These are phyloP conservation scores for Epichloe sylvatica DNA, from an alignment of 2,329 filamentous ascomycete genomes.

Conservation along the genomic window DNA sequence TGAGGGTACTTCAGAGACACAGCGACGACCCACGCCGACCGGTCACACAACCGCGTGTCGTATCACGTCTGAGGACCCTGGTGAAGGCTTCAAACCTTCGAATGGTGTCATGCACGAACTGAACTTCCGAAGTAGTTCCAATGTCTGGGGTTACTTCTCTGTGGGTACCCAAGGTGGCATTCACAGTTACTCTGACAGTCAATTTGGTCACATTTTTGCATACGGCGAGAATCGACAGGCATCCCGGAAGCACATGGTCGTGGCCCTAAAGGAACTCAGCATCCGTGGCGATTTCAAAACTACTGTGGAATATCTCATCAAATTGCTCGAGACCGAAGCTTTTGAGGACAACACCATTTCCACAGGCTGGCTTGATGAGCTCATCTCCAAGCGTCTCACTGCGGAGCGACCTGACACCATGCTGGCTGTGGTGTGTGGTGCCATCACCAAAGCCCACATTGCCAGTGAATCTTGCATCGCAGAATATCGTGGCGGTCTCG, in stretches of 20 bases:
- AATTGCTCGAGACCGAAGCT: slow-evolving; percentile 92
- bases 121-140: slow-evolving; percentile 97
- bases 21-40: slow-evolving; percentile 83
- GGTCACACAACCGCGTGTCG: slow-evolving; percentile 96
- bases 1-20: slow-evolving; percentile 66
- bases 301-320: slow-evolving; percentile 97
- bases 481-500: slow-evolving; percentile 76
- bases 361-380: slow-evolving; percentile 95
- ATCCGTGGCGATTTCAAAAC: slow-evolving; percentile 99
- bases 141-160: slow-evolving; percentile 99
- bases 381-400: slow-evolving; percentile 94
- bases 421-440: slow-evolving; percentile 88
- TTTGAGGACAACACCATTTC: slow-evolving; percentile 99
- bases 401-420: slow-evolving; percentile 89
- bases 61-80: slow-evolving; percentile 97
- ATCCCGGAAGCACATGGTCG: slow-evolving; percentile 97
- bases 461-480: slow-evolving; percentile 80
- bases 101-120: slow-evolving; percentile 98
- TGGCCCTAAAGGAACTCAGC: slow-evolving; percentile 94
- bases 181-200: slow-evolving; percentile 97
- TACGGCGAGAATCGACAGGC: slow-evolving; percentile 95
- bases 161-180: slow-evolving; percentile 93
- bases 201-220: slow-evolving; percentile 98
- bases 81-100: slow-evolving; percentile 98
- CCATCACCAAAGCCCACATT: slow-evolving; percentile 85